Conservation (phyloP, 352 stramenopile species). For the Globisporangium splendens region DNA sequence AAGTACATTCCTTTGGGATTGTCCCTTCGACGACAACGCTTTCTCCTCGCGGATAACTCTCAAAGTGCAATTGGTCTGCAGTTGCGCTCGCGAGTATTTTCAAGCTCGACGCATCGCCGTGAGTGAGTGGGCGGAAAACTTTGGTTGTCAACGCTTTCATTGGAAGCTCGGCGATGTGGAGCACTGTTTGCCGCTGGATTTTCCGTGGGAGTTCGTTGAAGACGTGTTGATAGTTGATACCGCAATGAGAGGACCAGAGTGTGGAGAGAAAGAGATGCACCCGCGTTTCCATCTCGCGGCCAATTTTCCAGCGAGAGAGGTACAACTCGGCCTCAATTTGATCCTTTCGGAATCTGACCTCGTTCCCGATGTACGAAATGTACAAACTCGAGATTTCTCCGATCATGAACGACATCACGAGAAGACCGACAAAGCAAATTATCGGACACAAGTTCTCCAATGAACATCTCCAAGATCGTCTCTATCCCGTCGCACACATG, state of each 20-base stretch:
- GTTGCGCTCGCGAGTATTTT: conserved; percentile 31
- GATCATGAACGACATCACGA: conserved; percentile 72
- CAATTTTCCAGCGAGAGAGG: conserved; percentile 45
- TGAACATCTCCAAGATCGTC: too few species aligned
- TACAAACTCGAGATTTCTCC: conserved; percentile 64
- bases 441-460: too few species aligned
- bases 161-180: conserved; percentile 37
- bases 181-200: conserved; percentile 40
- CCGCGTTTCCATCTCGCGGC: conserved; percentile 27
- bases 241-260: conserved; percentile 53
- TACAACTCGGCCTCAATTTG: conserved; percentile 52
- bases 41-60: conserved; percentile 64
- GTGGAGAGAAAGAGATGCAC: conserved; percentile 48
- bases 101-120: conserved; percentile 15
- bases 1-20: conserved; percentile 75
- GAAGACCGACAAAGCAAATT: conserved; percentile 44
- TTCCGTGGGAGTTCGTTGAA: conserved; percentile 38
- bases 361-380: conserved; percentile 62
- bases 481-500: too few species aligned
- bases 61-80: conserved; percentile 50
- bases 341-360: conserved; percentile 64
- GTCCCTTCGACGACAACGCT: conserved; percentile 57
- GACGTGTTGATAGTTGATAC: conserved; percentile 52
- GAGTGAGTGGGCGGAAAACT: conserved; percentile 28
- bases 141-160: conserved; percentile 30